Percentiles rank a stretch among this genome's conserved stretches.
phyloP scores from a whole-genome alignment of 2,329 filamentous ascomycete species.

The Thielaviopsis populi region DNA sequence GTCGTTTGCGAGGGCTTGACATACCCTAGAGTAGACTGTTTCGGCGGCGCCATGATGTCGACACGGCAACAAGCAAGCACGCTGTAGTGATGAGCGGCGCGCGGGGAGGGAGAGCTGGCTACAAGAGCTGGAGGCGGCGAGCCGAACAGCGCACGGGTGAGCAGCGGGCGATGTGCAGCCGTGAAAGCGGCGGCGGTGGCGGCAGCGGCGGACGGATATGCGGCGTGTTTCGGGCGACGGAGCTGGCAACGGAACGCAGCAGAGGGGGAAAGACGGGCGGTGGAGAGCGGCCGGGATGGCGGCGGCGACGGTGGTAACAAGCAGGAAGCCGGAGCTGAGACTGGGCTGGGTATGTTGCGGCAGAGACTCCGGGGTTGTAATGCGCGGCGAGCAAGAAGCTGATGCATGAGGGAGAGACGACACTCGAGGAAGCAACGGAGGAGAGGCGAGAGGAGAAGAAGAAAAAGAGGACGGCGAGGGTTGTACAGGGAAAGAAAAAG shows the following conservation, averaged over 20 bases:
- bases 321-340: background rate
- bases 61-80: constrained; percentile 16
- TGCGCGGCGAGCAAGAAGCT: background rate
- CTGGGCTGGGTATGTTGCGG: background rate
- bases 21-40: constrained; percentile 81
- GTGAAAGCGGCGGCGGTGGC: background rate
- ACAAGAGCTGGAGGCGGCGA: background rate
- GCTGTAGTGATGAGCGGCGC: background rate
- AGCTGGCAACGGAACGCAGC: background rate
- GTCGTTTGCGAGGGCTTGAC: constrained; percentile 60
- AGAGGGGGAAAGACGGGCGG: background rate
- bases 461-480: background rate
- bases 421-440: background rate
- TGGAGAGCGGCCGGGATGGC: background rate
- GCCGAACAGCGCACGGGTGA: background rate
- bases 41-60: constrained; percentile 35
- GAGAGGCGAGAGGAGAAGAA: background rate
- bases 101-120: background rate
- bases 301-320: background rate
- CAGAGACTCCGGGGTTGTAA: background rate
- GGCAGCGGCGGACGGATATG: background rate
- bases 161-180: background rate
- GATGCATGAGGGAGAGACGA: background rate
- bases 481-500: background rate
- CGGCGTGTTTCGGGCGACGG: background rate